A percentile compares a stretch with the other conserved stretches of the same genome.
phyloP scores from a whole-genome alignment of 208 protist species.

The Angomonas ambiguus region DNA sequence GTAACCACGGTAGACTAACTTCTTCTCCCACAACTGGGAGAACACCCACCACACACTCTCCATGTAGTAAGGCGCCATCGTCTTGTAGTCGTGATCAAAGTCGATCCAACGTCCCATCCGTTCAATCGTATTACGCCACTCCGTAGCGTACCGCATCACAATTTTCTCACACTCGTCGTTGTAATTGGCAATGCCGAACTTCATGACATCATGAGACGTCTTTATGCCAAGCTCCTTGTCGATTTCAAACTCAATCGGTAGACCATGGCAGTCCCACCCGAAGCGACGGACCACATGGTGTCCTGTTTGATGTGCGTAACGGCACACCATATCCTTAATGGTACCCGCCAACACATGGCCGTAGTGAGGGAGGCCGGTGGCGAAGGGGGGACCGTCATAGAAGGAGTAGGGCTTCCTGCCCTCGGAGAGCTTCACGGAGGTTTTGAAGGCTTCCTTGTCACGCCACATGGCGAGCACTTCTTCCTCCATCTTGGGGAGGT shows the following conservation, averaged over 20 bases:
- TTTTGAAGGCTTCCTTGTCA: constrained; percentile 95
- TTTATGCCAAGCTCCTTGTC: constrained; percentile 96
- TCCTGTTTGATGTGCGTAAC: constrained; percentile 97
- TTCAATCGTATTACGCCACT: constrained; percentile 97
- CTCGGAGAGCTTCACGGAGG: constrained; percentile 91
- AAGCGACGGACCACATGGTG: constrained; percentile 98
- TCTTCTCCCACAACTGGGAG: constrained; percentile 96
- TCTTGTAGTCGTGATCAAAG: constrained; percentile 99
- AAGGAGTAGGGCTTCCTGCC: constrained; percentile 91
- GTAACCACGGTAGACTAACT: constrained; percentile 98
- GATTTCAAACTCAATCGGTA: constrained; percentile 99
- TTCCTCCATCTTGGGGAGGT: constrained; percentile 94
- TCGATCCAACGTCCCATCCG: constrained; percentile 99
- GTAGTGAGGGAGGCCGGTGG: constrained; percentile 99
- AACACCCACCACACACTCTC: constrained; percentile 99
- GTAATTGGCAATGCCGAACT: constrained; percentile 98
- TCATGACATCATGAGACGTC: constrained; percentile 92
- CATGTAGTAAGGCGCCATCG: constrained; percentile 99
- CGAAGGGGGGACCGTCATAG: constrained; percentile 99
- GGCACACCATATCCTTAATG: constrained; percentile 99
- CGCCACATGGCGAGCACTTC: constrained; percentile 94
- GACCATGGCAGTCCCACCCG: constrained; percentile 99
- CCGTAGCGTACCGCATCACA: constrained; percentile 98
- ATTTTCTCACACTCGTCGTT: constrained; percentile 98
- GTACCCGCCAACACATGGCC: constrained; percentile 99